Percentiles rank a stretch among this genome's conserved stretches.
Conservation (phyloP, 1,139 yeast species). For the Yamadazyma spencermartinsiae region DNA sequence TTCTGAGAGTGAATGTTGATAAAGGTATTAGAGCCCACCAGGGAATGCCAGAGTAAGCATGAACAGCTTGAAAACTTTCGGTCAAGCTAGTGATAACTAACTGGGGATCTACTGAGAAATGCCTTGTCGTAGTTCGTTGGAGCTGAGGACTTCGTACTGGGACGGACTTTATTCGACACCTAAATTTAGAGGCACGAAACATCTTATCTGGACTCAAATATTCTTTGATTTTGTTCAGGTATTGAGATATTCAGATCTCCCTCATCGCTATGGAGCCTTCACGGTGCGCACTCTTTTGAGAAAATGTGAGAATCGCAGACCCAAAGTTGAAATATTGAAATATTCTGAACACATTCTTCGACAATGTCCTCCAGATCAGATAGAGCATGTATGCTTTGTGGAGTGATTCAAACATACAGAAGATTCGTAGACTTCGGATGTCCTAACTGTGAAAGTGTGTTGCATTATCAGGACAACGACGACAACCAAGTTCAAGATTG, state of each 20-base stretch:
- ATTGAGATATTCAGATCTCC: too few species aligned
- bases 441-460: slow-evolving; percentile 94
- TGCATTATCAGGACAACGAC: slow-evolving; percentile 77
- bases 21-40: slow-evolving; percentile 85
- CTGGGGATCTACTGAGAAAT: slow-evolving; percentile 14
- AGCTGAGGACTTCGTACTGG: background rate
- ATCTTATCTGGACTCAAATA: too few species aligned
- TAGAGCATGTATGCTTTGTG: slow-evolving; percentile 98
- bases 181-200: too few species aligned
- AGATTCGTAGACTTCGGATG: slow-evolving; percentile 84
- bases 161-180: background rate
- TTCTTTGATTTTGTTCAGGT: too few species aligned
- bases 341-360: too few species aligned
- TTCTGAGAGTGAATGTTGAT: slow-evolving; percentile 65
- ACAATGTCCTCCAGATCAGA: slow-evolving; percentile 64
- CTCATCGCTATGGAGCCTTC: too few species aligned
- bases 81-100: slow-evolving; percentile 28
- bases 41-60: slow-evolving; percentile 61
- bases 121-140: slow-evolving; percentile 4
- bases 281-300: too few species aligned
- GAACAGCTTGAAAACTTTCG: slow-evolving; percentile 47
- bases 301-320: too few species aligned
- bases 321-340: too few species aligned
- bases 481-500: slow-evolving; percentile 85
- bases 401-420: slow-evolving; percentile 76